Percentiles rank a stretch among this genome's conserved stretches.
Conservation (phyloP, 2,329 filamentous ascomycete species). For the Arthrobotrys pseudoclavata region DNA sequence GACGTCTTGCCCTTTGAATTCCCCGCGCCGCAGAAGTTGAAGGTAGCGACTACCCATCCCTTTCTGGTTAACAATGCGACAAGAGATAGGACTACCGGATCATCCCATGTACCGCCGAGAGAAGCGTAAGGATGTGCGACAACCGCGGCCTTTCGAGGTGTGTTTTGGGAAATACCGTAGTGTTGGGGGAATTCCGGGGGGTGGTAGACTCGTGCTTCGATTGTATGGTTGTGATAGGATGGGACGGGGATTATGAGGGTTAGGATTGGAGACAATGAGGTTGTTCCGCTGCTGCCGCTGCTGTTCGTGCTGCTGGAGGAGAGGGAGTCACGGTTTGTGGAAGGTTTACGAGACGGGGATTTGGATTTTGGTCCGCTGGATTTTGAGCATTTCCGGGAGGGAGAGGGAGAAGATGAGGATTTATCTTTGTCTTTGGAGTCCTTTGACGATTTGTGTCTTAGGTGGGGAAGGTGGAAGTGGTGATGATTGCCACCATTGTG, state of each 20-base stretch:
- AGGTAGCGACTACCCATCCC: slow-evolving; percentile 84
- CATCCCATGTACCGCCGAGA: slow-evolving; percentile 86
- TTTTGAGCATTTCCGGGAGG: not conserved
- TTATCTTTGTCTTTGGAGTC: slow-evolving; percentile 35
- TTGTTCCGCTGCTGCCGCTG: slow-evolving; percentile 45
- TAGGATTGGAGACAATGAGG: slow-evolving; percentile 55
- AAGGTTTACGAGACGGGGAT: not conserved
- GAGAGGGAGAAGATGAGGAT: not conserved
- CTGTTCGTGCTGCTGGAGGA: slow-evolving; percentile 60
- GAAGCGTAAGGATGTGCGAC: slow-evolving; percentile 93
- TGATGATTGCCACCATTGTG: slow-evolving; percentile 12
- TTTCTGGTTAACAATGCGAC: slow-evolving; percentile 75
- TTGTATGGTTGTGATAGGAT: slow-evolving; percentile 79
- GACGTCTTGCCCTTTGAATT: slow-evolving; percentile 82
- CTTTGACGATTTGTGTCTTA: slow-evolving; percentile 9
- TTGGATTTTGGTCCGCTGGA: not conserved
- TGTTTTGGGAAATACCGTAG: slow-evolving; percentile 6
- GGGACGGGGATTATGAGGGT: slow-evolving; percentile 79
- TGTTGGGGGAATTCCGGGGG: slow-evolving; percentile 69
- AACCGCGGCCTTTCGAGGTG: slow-evolving; percentile 71
- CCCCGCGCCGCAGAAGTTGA: slow-evolving; percentile 88
- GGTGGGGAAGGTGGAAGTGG: slow-evolving; percentile 26
- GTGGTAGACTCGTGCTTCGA: slow-evolving; percentile 88
- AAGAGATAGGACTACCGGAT: slow-evolving; percentile 79
- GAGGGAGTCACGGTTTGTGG: slow-evolving; percentile 59